Evolutionary conservation across 768 basidiomycete genomes (phyloP).

Genomic region (Chiua virens): DNA sequence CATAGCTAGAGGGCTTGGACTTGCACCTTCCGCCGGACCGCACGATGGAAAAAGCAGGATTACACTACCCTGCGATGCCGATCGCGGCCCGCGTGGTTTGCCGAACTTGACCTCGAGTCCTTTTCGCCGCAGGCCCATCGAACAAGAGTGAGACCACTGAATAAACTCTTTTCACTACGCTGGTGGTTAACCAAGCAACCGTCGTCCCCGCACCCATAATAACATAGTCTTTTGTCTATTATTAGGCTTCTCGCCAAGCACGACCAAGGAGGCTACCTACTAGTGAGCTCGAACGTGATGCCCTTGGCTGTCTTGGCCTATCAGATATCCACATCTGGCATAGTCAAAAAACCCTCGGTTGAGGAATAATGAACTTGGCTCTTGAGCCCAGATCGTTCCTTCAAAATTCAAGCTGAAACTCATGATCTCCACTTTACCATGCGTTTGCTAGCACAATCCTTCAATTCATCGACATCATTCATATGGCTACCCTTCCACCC

Average conservation of each 20-base stretch:
- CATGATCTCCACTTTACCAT: not conserved
- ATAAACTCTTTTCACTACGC: not conserved
- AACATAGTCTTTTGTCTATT: not conserved
- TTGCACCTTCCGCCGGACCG: not conserved
- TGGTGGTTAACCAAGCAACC: not conserved
- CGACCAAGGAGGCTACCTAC: not conserved
- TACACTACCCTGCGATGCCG: constrained; percentile 17
- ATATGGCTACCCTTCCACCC: not conserved
- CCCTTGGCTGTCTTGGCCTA: not conserved
- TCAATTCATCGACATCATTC: not conserved
- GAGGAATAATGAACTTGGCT: not conserved
- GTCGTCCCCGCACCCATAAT: not conserved
- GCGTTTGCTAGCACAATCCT: not conserved
- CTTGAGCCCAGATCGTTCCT: not conserved
- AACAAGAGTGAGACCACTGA: no score
- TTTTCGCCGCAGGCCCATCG: constrained; percentile 23
- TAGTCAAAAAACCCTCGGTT: no score
- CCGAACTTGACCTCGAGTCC: constrained; percentile 11
- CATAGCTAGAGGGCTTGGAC: no score
- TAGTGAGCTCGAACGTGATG: not conserved
- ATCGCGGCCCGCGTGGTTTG: constrained; percentile 15
- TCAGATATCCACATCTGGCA: not conserved
- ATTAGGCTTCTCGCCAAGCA: not conserved
- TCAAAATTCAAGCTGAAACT: not conserved
- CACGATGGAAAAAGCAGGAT: not conserved